phyloP scores from a whole-genome alignment of 768 basidiomycete species.

The Kwoniella dendrophila region DNA sequence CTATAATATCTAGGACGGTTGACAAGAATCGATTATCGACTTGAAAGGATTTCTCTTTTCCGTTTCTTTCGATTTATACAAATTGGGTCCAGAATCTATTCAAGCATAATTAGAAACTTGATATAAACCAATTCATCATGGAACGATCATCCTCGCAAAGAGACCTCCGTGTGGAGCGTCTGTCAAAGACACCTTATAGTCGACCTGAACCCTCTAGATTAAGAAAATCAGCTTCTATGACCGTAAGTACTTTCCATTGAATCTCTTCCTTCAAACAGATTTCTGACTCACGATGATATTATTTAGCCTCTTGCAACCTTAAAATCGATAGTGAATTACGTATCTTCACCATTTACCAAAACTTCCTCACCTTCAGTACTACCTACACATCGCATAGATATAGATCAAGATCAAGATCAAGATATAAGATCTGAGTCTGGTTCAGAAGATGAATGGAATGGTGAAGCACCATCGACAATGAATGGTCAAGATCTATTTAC shows the following conservation, averaged over 20 bases:
- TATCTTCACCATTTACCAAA: constrained; percentile 36
- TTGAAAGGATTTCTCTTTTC: too few species aligned
- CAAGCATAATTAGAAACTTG: not conserved
- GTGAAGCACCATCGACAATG: constrained; percentile 28
- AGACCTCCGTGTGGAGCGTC: constrained; percentile 31
- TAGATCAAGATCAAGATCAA: not conserved
- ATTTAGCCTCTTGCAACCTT: constrained; percentile 34
- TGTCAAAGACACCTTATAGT: constrained; percentile 34
- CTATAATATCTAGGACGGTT: too few species aligned
- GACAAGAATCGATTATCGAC: too few species aligned
- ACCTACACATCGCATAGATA: constrained; percentile 19
- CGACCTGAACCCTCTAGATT: constrained; percentile 27
- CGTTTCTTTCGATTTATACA: too few species aligned
- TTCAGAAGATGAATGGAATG: constrained; percentile 48
- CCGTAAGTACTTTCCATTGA: constrained; percentile 19
- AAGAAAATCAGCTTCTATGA: constrained; percentile 27
- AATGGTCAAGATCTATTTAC: constrained; percentile 35
- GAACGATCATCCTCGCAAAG: constrained; percentile 38
- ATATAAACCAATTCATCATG: constrained; percentile 21
- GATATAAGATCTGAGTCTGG: constrained; percentile 43
- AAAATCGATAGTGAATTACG: constrained; percentile 35
- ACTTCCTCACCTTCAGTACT: constrained; percentile 22
- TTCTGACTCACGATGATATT: not conserved
- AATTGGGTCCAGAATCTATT: not conserved
- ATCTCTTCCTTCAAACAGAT: not conserved